Evolutionary conservation across 164 flowering plant species (phyloP).

Genomic region (Dillenia suffruticosa): DNA sequence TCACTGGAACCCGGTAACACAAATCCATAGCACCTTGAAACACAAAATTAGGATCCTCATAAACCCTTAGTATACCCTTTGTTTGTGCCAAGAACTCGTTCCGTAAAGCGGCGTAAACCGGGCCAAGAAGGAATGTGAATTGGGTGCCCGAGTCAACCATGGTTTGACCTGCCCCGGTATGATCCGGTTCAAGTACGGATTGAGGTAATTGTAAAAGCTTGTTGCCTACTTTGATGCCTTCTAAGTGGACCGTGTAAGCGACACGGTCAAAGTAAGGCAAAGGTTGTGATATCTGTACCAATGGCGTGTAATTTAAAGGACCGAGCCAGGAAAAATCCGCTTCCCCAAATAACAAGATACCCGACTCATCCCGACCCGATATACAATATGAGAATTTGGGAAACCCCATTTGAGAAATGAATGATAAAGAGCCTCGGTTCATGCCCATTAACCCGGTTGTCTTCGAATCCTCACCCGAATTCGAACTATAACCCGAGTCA

Average conservation of each 20-base stretch:
- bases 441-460: constrained; percentile 71
- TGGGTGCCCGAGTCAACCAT: constrained; percentile 92
- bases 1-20: constrained; percentile 44
- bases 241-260: constrained; percentile 73
- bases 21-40: constrained; percentile 83
- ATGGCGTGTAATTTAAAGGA: constrained; percentile 62
- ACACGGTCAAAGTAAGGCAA: constrained; percentile 67
- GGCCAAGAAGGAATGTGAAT: constrained; percentile 72
- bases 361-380: constrained; percentile 51
- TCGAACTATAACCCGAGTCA: constrained; percentile 38
- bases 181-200: constrained; percentile 67
- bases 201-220: constrained; percentile 47
- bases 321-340: constrained; percentile 31
- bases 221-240: constrained; percentile 53
- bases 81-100: constrained; percentile 59
- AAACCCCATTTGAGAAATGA: constrained; percentile 58
- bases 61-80: constrained; percentile 23
- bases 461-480: constrained; percentile 43
- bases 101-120: constrained; percentile 59
- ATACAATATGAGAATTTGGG: constrained; percentile 80
- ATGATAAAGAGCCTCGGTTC: constrained; percentile 82
- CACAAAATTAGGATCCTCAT: constrained; percentile 49
- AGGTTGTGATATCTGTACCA: constrained; percentile 46
- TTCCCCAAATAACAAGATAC: constrained; percentile 59
- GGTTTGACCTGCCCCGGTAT: constrained; percentile 91